These are phyloP conservation scores for Phialemonium atrogriseum DNA, from an alignment of 2,329 filamentous ascomycete species.

Conservation along the genomic window DNA sequence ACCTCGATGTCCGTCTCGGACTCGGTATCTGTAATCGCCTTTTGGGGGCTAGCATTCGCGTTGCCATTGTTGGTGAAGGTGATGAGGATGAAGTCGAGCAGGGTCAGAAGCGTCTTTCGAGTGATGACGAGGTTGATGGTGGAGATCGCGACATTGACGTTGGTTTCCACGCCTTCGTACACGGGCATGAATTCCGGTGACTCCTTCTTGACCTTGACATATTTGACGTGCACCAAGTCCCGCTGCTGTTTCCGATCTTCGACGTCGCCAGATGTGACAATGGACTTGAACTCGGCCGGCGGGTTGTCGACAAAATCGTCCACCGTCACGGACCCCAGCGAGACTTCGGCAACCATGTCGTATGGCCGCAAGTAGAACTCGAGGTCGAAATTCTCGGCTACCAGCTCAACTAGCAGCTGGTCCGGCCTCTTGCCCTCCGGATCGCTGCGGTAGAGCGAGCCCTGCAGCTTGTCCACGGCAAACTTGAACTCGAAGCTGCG, in stretches of 20 bases:
- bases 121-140: constrained; percentile 97
- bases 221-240: constrained; percentile 82
- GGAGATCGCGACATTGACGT: constrained; percentile 82
- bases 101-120: constrained; percentile 79
- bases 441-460: constrained; percentile 83
- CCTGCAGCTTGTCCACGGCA: constrained; percentile 86
- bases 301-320: constrained; percentile 94
- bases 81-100: constrained; percentile 87
- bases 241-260: constrained; percentile 68
- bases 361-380: constrained; percentile 82
- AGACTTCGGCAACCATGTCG: constrained; percentile 89
- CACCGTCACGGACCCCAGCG: constrained; percentile 76
- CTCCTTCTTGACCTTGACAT: constrained; percentile 77
- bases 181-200: constrained; percentile 90
- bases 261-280: constrained; percentile 74
- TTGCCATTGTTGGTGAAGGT: constrained; percentile 66
- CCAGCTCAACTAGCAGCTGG: constrained; percentile 76
- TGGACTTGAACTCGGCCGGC: constrained; percentile 86
- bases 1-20: constrained; percentile 29
- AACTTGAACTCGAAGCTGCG: constrained; percentile 96
- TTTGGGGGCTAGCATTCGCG: constrained; percentile 21
- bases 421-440: constrained; percentile 69
- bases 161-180: constrained; percentile 89
- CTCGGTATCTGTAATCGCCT: constrained; percentile 28
- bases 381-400: constrained; percentile 82